Base-by-base conservation (phyloP, 2,329 filamentous ascomycete genomes). In the Neoscytalidium dimidiatum region DNA sequence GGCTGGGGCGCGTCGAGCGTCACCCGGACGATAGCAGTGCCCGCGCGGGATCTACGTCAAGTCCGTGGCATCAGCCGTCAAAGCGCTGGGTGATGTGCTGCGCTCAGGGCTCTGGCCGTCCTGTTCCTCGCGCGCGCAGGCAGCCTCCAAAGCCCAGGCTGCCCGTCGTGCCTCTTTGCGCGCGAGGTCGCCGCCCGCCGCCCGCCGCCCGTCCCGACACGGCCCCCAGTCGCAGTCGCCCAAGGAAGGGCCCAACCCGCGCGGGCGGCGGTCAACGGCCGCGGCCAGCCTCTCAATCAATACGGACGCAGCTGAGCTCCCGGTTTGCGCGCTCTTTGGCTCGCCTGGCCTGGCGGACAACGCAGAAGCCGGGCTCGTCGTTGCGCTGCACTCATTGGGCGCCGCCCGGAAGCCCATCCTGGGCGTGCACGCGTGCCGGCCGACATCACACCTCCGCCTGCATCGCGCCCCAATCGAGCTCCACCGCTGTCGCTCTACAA, bases 401-500 rank as follows among this genome's bases (percentile, higher is more conserved):
- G 26, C n/a, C 52, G 52, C 52, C 21, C 17, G 13, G 6, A 13
- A 11, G 49, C 49, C 49, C 28, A 31, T 52, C 28, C 48, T 8
- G 26, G 48, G 52, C 38, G 52, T 23, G 52, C 56, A 60, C 56
- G 56, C 56, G 56, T 41, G 56, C 56, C 56, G 11, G 35, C 19
- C 33, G 33, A 23, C 52, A 56, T 56, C 52, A 58, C 53, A 31
- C 53, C 31, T 58, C 46, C 35, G 56, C 41, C 56, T 60, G 56
- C 56, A 60, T 46, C 33, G 56, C 56, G 28, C 41, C 56, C 38
- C 56, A 60, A 33, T 46, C 56, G 21, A 19, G 56, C 56, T 31
- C 56, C 56, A 29, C 43, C 56, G 8, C 11, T 28, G 21, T 33
- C 52, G 23, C 35, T 21, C 33, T 14, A 41, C 17, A 29, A 41